Base-by-base conservation (phyloP, 345 rosid species). In the Camelina hispida region DNA sequence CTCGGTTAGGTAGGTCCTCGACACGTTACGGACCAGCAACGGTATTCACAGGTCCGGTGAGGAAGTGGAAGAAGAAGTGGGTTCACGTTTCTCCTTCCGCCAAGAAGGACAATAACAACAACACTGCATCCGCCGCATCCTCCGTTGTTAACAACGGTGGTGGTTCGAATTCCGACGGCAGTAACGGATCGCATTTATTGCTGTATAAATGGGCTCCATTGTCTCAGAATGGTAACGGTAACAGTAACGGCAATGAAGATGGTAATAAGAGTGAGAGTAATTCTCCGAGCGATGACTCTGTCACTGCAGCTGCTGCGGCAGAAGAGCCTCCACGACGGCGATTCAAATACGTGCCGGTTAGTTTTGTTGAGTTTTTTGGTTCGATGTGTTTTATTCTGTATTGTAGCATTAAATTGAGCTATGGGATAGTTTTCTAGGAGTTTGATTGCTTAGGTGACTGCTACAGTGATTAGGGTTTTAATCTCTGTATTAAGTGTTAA, bases 11-110 rank as follows among this genome's bases (percentile, higher is more conserved):
- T 73, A 87, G 99, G 48, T 90, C 99, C 9, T 95, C 99, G 78
- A 88, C 97, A 17, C 93, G 99, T 50, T 95, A 95, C 65, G 97
- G 98, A 44, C 99, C 99, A 43, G 80, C 99, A 8, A 87, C 97
- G 63, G 98, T 93, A 54, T 95, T 95, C 87, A 90, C 78, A 12
- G 99, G 99, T 0, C 97, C 94, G 69, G 98, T 95, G 23, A 87
- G 99, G 83, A 93, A 81, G 81, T 95, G 99, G 99, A 92, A 88
- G 90, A 95, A 95, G 90, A 83, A 87, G 82, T 95, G 99, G 99
- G 83, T 93, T 83, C 96, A 83, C 77, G 87, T 87, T 50, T 71
- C 91, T 34, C 91, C 89, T 6, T 80, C 93, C 55, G 18, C 62
- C 62, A 79, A 81, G 52, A 74, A 71, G 78, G 78, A 78, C 42